phyloP scores from a whole-genome alignment of 495 filamentous ascomycete species.

The Trichoderma asperelloides region DNA sequence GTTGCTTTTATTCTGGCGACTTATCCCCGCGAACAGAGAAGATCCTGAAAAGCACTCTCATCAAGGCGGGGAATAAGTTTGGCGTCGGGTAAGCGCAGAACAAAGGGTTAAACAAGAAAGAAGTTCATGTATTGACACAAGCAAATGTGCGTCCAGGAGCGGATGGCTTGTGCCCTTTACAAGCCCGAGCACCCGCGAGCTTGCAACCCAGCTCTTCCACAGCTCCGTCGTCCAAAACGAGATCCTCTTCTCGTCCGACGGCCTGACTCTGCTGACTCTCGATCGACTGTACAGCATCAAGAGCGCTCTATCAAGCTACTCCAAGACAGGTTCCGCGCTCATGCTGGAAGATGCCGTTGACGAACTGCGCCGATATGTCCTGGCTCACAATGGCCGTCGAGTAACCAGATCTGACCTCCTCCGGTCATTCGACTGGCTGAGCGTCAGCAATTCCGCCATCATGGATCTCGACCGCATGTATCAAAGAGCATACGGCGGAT shows the following conservation, averaged over 20 bases:
- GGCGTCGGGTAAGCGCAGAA: slow-evolving; percentile 25
- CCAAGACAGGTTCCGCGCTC: slow-evolving; percentile 39
- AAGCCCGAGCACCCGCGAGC: slow-evolving; percentile 24
- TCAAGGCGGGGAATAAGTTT: slow-evolving; percentile 37
- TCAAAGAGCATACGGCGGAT: slow-evolving; percentile 42
- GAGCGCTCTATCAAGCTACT: slow-evolving; percentile 49
- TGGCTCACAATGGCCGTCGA: slow-evolving; percentile 47
- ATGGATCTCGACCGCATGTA: slow-evolving; percentile 50
- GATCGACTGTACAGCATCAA: slow-evolving; percentile 71
- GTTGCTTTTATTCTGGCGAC: slow-evolving; percentile 25
- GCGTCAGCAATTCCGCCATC: slow-evolving; percentile 44
- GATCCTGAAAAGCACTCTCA: slow-evolving; percentile 29
- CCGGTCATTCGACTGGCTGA: slow-evolving; percentile 54
- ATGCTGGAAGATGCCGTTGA: slow-evolving; percentile 48
- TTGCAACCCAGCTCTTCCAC: slow-evolving; percentile 46
- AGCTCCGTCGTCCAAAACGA: slow-evolving; percentile 62
- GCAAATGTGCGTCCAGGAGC: slow-evolving; percentile 17
- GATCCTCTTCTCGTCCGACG: slow-evolving; percentile 60
- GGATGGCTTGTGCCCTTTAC: slow-evolving; percentile 33
- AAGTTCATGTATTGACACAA: slow-evolving; percentile 6
- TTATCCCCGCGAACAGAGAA: slow-evolving; percentile 28
- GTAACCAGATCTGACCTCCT: slow-evolving; percentile 51
- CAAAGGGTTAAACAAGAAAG: neutral
- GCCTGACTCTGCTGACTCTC: slow-evolving; percentile 56
- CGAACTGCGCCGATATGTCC: slow-evolving; percentile 52